A percentile compares a stretch with the other conserved stretches of the same genome.
phyloP scores from a whole-genome alignment of 129 eudicot genomes.

The Chrysanthemum lavandulifolium region DNA sequence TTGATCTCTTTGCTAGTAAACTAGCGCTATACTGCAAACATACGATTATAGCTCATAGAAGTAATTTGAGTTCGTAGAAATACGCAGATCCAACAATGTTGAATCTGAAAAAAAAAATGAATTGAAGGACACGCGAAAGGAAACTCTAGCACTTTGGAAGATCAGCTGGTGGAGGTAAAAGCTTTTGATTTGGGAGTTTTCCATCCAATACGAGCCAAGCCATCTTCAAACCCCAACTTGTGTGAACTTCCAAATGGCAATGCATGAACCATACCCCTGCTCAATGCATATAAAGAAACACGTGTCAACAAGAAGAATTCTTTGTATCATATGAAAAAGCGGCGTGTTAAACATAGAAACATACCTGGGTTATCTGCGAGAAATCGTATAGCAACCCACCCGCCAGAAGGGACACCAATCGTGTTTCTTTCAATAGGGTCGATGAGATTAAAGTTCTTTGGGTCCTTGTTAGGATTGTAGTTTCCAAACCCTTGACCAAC shows the following conservation, averaged over 20 bases:
- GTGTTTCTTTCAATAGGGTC: conserved; percentile 11
- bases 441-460: neutral
- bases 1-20: too few species aligned
- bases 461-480: conserved; percentile 3
- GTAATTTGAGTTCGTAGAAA: neutral
- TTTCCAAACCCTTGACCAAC: conserved; percentile 12
- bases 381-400: conserved; percentile 12
- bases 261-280: conserved; percentile 11
- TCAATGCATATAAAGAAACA: neutral
- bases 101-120: neutral
- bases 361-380: conserved; percentile 19
- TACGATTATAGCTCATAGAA: neutral
- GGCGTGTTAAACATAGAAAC: neutral
- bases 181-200: conserved; percentile 38
- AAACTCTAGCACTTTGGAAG: conserved; percentile 38
- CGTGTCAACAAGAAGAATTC: neutral
- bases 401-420: conserved; percentile 12
- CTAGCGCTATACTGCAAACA: neutral
- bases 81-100: neutral
- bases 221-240: conserved; percentile 58
- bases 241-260: conserved; percentile 38
- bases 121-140: neutral
- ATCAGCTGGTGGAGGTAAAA: conserved; percentile 49
- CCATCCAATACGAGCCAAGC: conserved; percentile 55
- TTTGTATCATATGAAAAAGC: neutral